phyloP scores from a whole-genome alignment of 1,284 basidiomycete species.

The Peniophora sp. region DNA sequence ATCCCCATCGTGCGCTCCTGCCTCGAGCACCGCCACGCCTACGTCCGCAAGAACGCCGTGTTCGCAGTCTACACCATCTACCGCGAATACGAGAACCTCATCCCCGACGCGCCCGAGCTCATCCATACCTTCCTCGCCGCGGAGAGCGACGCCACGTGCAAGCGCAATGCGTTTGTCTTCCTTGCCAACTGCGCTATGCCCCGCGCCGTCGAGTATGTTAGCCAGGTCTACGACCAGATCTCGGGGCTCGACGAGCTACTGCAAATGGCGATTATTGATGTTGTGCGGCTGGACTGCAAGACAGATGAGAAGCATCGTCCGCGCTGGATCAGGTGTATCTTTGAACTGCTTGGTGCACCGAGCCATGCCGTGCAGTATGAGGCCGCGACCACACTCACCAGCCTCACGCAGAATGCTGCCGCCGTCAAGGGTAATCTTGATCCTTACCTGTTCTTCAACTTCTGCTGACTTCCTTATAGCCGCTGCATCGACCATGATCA shows the following conservation, averaged over 20 bases:
- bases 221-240: constrained; percentile 82
- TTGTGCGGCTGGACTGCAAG: constrained; percentile 89
- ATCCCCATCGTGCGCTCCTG: constrained; percentile 91
- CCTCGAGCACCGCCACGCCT: constrained; percentile 97
- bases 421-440: constrained; percentile 93
- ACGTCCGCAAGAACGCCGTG: constrained; percentile 98
- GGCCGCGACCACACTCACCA: constrained; percentile 92
- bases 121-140: constrained; percentile 97
- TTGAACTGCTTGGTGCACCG: constrained; percentile 87
- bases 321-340: constrained; percentile 91
- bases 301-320: constrained; percentile 73
- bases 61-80: constrained; percentile 95
- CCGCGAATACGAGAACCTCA: constrained; percentile 88
- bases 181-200: constrained; percentile 85
- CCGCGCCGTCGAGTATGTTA: constrained; percentile 89
- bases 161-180: constrained; percentile 96
- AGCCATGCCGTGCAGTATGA: constrained; percentile 98
- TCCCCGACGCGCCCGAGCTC: constrained; percentile 95
- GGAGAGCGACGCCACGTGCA: constrained; percentile 94
- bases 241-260: constrained; percentile 84
- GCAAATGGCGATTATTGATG: constrained; percentile 95
- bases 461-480: constrained; percentile 39
- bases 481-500: constrained; percentile 85
- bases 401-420: constrained; percentile 91
- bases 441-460: too few species aligned